Base-by-base conservation (phyloP, 2,329 filamentous ascomycete genomes). In the Clonostachys byssicola region DNA sequence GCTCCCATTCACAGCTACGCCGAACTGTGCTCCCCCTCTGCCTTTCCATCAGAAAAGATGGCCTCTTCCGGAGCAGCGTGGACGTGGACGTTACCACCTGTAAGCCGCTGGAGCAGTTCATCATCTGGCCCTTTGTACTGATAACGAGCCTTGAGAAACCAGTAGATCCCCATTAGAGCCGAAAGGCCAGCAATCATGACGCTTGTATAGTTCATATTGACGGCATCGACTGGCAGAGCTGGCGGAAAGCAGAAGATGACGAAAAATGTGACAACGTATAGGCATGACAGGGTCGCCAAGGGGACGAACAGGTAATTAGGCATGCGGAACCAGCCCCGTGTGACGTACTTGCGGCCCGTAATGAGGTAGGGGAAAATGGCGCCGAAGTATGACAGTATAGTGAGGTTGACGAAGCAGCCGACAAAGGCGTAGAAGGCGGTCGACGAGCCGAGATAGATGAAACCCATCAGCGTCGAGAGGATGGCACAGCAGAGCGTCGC, bases 351-450 rank as follows among this genome's bases (percentile, higher is more conserved):
- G 20, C 63, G 54, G 1, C 63, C 56, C 0, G 71, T 73, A 0
- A 81, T 48, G 1, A 82, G 61, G 51, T 81, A 74, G 0, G 79
- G 78, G 2, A 88, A 62, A 46, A 89, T 82, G 7, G 82, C 81
- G 1, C 80, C 78, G 3, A 85, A 67, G 58, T 85, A 88, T 16
- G 57, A 62, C 34, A 54, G 57, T 36, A 57, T 66, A 10, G 62
- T 66, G 9, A 67, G 54, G 1, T 67, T 56, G 30, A 69, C 66
- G 48, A 68, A 71, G 30, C 61, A 64, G 10, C 81, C 81, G 8
- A 87, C 77, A 30, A 88, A 79, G 0, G 84, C 84, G 40, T 79
- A 77, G 64, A 88, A 89, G 0, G 85, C 85, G 0, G 81, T 84
- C 1, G 72, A 75, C 49, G 73, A 81, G 14, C 79, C 84, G 2